phyloP scores from a whole-genome alignment of 2,329 filamentous ascomycete species.

The Tolypocladium album region DNA sequence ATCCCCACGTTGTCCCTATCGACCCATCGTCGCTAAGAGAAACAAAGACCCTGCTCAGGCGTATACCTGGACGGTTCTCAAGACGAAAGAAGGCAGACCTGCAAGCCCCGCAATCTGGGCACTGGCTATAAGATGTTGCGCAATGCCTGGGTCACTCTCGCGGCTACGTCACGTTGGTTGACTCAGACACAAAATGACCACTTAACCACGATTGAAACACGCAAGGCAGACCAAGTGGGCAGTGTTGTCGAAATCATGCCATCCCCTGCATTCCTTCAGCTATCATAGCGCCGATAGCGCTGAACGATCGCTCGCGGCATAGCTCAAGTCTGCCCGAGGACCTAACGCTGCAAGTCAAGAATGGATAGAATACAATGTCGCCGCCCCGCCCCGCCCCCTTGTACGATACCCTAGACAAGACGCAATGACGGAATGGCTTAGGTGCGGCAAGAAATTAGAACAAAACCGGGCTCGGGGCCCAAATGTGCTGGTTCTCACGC shows the following conservation, averaged over 20 bases:
- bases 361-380: not conserved
- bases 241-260: not conserved
- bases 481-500: not conserved
- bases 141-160: not conserved
- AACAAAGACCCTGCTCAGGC: not conserved
- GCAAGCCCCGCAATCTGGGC: not conserved
- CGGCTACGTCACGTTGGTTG: not conserved
- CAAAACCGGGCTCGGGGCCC: not conserved
- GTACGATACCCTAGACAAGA: not conserved
- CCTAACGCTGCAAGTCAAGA: not conserved
- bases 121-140: not conserved
- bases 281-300: not conserved
- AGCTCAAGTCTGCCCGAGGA: not conserved
- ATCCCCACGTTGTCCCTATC: slow-evolving; percentile 27
- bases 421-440: not conserved
- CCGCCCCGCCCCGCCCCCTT: not conserved
- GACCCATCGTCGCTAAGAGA: slow-evolving; percentile 1
- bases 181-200: not conserved
- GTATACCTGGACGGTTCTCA: not conserved
- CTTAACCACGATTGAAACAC: not conserved
- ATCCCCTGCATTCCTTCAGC: not conserved
- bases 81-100: not conserved
- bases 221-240: not conserved
- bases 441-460: not conserved
- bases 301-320: not conserved